A percentile compares a stretch with the other conserved stretches of the same genome.
phyloP scores from a whole-genome alignment of 2,329 filamentous ascomycete species.

The Colletotrichum cordylinicola region DNA sequence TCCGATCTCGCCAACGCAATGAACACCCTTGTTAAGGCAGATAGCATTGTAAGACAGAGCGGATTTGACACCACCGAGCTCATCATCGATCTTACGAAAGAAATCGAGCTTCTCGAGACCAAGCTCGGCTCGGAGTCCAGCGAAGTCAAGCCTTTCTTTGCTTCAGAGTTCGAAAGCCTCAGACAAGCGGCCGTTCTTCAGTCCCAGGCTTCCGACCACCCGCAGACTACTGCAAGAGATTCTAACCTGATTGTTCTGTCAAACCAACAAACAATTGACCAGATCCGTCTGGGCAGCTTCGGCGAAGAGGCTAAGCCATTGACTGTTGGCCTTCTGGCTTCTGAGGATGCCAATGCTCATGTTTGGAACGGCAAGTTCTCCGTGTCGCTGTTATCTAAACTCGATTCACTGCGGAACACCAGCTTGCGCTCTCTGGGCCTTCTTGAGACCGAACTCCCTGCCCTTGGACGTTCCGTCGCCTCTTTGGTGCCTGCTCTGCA shows the following conservation, averaged over 20 bases:
- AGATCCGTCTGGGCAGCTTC: slow-evolving; percentile 41
- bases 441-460: slow-evolving; percentile 69
- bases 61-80: slow-evolving; percentile 50
- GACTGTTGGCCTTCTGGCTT: slow-evolving; percentile 14
- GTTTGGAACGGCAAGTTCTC: slow-evolving; percentile 46
- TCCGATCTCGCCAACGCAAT: slow-evolving; percentile 59
- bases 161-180: slow-evolving; percentile 61
- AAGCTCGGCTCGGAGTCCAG: slow-evolving; percentile 47
- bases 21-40: slow-evolving; percentile 60
- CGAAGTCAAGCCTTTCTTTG: slow-evolving; percentile 55
- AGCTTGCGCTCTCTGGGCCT: slow-evolving; percentile 66
- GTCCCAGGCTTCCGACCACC: slow-evolving; percentile 16
- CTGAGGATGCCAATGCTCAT: slow-evolving; percentile 15
- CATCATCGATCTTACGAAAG: slow-evolving; percentile 52
- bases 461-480: slow-evolving; percentile 62
- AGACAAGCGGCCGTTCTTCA: slow-evolving; percentile 57
- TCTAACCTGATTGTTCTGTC: slow-evolving; percentile 57
- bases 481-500: slow-evolving; percentile 54
- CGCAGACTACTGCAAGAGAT: slow-evolving; percentile 17
- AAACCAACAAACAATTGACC: slow-evolving; percentile 44
- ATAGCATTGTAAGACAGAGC: slow-evolving; percentile 57
- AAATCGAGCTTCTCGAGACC: slow-evolving; percentile 58
- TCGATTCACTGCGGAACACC: slow-evolving; percentile 57
- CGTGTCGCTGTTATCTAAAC: slow-evolving; percentile 57
- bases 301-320: slow-evolving; percentile 4